Base-by-base conservation (phyloP, 176 grass and related monocot species). In the Canna indica region DNA sequence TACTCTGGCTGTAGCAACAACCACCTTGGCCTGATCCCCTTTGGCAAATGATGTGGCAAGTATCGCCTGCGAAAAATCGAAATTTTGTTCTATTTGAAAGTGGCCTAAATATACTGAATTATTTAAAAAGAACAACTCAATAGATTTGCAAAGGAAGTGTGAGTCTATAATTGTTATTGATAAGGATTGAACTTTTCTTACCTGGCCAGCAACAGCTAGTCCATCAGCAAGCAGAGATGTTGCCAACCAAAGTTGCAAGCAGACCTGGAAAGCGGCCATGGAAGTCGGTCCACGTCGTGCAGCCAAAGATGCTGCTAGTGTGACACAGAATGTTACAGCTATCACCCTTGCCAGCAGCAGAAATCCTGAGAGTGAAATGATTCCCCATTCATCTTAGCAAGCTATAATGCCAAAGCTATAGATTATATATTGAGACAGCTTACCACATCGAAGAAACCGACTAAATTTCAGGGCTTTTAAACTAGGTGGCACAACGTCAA, bases 251-350 rank as follows among this genome's bases (percentile, higher is more conserved):
- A 99, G 80, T 47, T 99, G 94, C 41, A 88, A 84, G 69, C 90
- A 93, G 29, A 99, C 90, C 59, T 99, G 94, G 77, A 93, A 99
- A 47, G 82, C 94, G 29, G 86, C 94, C 94, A 99, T 99, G 59
- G 76, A 70, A 30, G 83, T 87, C 4, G 84, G 61, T 29, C 94
- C 94, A 52, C 84, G 63, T 25, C 76, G 90, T 58, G 94, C 94
- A 17, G 90, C 94, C 76, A 99, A 80, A 0, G 94, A 99, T 47
- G 94, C 77, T 7, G 89, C 87, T 18, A 99, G 80, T 6, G 94
- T 99, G 52, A 99, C 94, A 29, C 90, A 99, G 79, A 90, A 99
- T 16, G 94, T 99, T 74, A 99, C 94, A 10, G 94, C 94, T 73
- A 99, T 86, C 20, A 99, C 94, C 75, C 94, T 88, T 36, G 80